Evolutionary conservation across 805 yeast species (phyloP), one percentile per base, ranked within the genome.

Genomic region (Cyberlindnera amylophila): DNA sequence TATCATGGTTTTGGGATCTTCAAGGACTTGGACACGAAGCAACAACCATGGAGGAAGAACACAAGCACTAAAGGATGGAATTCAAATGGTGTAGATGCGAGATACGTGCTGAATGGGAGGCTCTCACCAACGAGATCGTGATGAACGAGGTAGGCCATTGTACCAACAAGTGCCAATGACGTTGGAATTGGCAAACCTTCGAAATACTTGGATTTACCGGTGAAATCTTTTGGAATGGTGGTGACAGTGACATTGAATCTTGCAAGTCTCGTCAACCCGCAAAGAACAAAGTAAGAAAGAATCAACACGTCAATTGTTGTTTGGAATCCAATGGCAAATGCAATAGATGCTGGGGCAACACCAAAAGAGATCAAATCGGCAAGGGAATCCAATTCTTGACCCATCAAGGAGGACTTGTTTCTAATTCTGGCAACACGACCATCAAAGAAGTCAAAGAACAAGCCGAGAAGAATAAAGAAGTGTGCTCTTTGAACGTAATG

Each of bases 111-210:
- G 19, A 80, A 77, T 6, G 95, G 91, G 42, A 91, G 64, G 17
- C 71, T 57, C 18, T 69, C 72, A 49, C 69, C 62, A 41, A 78
- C 76, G n/a, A 48, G 49, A 41, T 67, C 72, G 36, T 72, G 67
- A 49, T 71, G 71, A 5, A 86, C 86, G 55, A 83, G 74, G 44
- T 66, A 67, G 3, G 87, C 86, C 88, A 91, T 82, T 29, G 79
- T 58, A 1, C 69, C 69, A 14, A 93, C 96, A 61, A 91, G 72
- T 38, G 75, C 67, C 52, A 93, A 70, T 30, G 95, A 82, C 2
- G 95, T 80, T 42, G 99, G 99, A 52, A 93, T 89, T 10, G 99
- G 99, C 40, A 93, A 76, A 4, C 99, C 99, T 69, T 93, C 99
- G 63, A 93, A 93, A 67, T 81, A 91, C 60, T 85, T 81, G 27